Percentiles rank a stretch among this genome's conserved stretches.
phyloP scores from a whole-genome alignment of 805 yeast genomes.

The Wickerhamiella spandovensis region DNA sequence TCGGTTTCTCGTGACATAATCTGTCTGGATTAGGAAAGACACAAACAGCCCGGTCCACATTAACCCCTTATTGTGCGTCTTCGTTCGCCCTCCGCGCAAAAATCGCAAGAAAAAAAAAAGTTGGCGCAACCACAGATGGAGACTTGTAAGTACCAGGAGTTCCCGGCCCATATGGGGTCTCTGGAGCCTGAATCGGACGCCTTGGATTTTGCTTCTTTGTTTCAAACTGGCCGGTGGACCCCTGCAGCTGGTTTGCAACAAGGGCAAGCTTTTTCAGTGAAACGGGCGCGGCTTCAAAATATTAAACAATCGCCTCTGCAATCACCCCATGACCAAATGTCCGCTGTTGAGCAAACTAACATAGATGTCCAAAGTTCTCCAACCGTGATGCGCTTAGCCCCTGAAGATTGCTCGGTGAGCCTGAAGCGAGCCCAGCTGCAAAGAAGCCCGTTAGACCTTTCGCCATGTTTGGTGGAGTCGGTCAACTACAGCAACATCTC shows the following conservation, averaged over 20 bases:
- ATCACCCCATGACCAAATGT: not conserved
- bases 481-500: not conserved
- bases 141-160: not conserved
- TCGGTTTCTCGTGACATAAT: not conserved
- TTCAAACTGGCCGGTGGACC: not conserved
- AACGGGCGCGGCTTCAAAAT: not conserved
- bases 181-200: not conserved
- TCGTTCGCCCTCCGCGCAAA: not conserved
- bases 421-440: not conserved
- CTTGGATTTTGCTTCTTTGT: not conserved
- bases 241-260: not conserved
- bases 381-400: not conserved
- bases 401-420: not conserved
- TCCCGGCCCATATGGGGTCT: not conserved
- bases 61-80: not conserved
- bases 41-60: not conserved
- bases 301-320: not conserved
- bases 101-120: not conserved
- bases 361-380: not conserved
- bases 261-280: not conserved
- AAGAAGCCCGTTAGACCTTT: not conserved
- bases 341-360: not conserved
- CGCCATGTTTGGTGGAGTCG: not conserved
- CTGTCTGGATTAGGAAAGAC: not conserved
- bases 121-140: not conserved